Evolutionary conservation across 345 rosid genomes (phyloP).

Genomic region (Murraya paniculata): DNA sequence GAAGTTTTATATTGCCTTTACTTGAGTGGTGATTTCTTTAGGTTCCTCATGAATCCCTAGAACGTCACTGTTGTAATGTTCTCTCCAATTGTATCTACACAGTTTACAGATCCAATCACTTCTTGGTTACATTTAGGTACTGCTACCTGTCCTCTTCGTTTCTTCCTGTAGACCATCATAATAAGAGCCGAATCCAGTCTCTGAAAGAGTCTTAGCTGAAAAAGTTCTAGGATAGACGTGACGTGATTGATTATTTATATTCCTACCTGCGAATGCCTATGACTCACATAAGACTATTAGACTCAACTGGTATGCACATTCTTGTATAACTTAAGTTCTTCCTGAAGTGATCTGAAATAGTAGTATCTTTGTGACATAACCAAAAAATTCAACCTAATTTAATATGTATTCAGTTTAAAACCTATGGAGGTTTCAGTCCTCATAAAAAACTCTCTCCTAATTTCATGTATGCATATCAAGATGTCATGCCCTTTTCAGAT

Average conservation of each 20-base stretch:
- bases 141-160: background rate
- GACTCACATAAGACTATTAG: background rate
- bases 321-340: no score
- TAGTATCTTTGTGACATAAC: background rate
- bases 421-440: background rate
- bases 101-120: background rate
- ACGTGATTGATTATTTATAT: background rate
- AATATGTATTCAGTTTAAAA: background rate
- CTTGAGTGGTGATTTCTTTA: background rate
- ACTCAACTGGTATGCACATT: no score
- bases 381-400: background rate
- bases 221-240: background rate
- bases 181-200: background rate
- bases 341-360: no score
- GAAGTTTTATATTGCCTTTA: background rate
- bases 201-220: background rate
- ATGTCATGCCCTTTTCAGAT: background rate
- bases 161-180: background rate
- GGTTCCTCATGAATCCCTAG: background rate
- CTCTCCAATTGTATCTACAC: background rate
- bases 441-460: background rate
- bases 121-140: background rate
- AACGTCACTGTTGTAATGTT: background rate
- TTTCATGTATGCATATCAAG: background rate
- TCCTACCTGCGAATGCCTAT: background rate